Conservation (phyloP, 2,329 filamentous ascomycete species). For the Calonectria multiphialidica region DNA sequence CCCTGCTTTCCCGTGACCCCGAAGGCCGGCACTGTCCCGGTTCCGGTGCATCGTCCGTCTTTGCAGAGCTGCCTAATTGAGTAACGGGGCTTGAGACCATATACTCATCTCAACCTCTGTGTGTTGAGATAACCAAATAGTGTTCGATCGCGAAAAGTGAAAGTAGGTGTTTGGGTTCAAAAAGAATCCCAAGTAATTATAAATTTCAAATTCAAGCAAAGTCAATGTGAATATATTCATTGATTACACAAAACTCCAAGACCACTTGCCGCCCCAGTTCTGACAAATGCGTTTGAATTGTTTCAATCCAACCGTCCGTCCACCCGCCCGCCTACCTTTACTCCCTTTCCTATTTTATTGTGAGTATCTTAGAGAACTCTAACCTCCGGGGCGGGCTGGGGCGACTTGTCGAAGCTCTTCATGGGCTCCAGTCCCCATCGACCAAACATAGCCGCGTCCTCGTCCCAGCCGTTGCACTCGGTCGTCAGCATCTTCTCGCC, state of each 20-base stretch:
- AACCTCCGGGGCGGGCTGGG: conserved; percentile 39
- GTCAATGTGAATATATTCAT: conserved; percentile 2
- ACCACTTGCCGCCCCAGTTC: neutral
- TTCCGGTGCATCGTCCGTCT: conserved; percentile 10
- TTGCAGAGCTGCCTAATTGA: conserved; percentile 14
- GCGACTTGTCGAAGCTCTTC: conserved; percentile 63
- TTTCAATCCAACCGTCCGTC: neutral
- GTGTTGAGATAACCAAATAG: neutral
- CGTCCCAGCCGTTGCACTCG: conserved; percentile 90
- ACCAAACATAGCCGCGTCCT: conserved; percentile 86
- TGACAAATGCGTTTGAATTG: conserved; percentile 3
- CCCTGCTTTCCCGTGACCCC: conserved; percentile 1
- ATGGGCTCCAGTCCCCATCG: conserved; percentile 87
- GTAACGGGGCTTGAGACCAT: conserved; percentile 7
- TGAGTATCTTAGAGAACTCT: conserved; percentile 34
- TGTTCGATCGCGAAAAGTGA: neutral
- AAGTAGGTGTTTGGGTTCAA: neutral
- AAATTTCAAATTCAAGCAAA: neutral
- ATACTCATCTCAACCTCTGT: neutral
- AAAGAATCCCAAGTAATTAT: neutral
- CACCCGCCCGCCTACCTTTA: neutral
- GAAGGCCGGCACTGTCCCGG: conserved; percentile 20
- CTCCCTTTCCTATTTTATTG: neutral
- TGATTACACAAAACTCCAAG: neutral
- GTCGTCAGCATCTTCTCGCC: conserved; percentile 97